A percentile compares a stretch with the other conserved stretches of the same genome.
These are phyloP conservation scores for Chaetomiaceae sp. DNA, from an alignment of 2,329 filamentous ascomycete species.

Conservation along the genomic window DNA sequence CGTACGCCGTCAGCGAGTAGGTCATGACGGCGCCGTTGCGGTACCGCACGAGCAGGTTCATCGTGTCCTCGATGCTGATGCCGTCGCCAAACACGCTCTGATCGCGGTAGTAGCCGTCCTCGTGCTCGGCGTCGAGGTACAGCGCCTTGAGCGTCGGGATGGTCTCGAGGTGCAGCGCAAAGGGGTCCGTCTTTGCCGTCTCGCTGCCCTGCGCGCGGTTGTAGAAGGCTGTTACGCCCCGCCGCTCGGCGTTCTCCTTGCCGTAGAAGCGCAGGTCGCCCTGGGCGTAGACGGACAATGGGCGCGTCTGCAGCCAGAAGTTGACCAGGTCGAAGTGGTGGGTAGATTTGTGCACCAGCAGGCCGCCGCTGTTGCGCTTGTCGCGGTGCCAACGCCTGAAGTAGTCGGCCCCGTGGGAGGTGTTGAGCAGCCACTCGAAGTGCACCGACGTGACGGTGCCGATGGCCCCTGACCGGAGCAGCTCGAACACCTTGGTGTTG, in stretches of 20 bases:
- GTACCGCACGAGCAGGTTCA: constrained; percentile 56
- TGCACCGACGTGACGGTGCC: constrained; percentile 54
- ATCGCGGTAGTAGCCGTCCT: constrained; percentile 57
- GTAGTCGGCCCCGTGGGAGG: constrained; percentile 57
- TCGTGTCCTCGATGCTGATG: constrained; percentile 61
- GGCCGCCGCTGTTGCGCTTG: constrained; percentile 53
- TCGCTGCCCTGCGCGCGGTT: constrained; percentile 46
- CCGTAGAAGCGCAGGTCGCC: constrained; percentile 58
- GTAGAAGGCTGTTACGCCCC: constrained; percentile 49
- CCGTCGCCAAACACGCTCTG: constrained; percentile 60
- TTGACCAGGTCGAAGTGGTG: constrained; percentile 61
- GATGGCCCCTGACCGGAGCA: constrained; percentile 50
- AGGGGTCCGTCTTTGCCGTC: constrained; percentile 49
- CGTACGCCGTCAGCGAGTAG: constrained; percentile 56
- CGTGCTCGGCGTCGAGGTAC: constrained; percentile 59
- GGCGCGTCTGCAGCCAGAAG: constrained; percentile 55
- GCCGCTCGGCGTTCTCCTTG: constrained; percentile 53
- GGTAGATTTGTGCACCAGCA: constrained; percentile 58
- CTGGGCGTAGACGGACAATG: constrained; percentile 52
- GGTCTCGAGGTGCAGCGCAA: constrained; percentile 51
- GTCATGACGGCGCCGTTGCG: constrained; percentile 52
- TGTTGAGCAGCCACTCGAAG: constrained; percentile 61
- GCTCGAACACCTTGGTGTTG: constrained; percentile 54
- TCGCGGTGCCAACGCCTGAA: constrained; percentile 61
- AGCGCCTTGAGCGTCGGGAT: constrained; percentile 51